These are phyloP conservation scores for Calonectria pauciramosa DNA, from an alignment of 2,329 filamentous ascomycete species.

Conservation along the genomic window DNA sequence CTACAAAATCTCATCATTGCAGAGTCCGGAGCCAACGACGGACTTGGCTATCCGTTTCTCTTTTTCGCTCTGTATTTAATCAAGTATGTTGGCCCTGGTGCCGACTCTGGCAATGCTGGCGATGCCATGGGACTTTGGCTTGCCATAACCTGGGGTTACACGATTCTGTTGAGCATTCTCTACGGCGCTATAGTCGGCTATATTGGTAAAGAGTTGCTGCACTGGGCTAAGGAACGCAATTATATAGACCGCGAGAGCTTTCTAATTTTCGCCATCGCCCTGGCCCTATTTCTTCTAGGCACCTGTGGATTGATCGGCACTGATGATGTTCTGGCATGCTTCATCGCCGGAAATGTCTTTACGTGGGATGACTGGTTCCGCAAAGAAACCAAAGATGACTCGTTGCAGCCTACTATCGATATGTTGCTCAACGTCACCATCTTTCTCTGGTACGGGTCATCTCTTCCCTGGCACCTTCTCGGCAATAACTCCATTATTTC, in stretches of 20 bases:
- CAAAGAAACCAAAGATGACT: conserved; percentile 88
- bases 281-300: conserved; percentile 88
- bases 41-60: conserved; percentile 88
- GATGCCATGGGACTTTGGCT: conserved; percentile 86
- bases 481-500: conserved; percentile 76
- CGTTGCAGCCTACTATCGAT: conserved; percentile 92
- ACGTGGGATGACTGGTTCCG: conserved; percentile 97
- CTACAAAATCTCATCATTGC: conserved; percentile 85
- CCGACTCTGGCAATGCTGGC: conserved; percentile 69
- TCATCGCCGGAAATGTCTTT: conserved; percentile 91
- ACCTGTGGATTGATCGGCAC: conserved; percentile 90
- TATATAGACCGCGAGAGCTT: conserved; percentile 92
- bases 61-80: conserved; percentile 90
- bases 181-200: conserved; percentile 86
- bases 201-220: conserved; percentile 84
- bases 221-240: conserved; percentile 84
- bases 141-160: conserved; percentile 87
- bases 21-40: conserved; percentile 91
- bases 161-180: conserved; percentile 80
- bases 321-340: conserved; percentile 92
- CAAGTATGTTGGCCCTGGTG: conserved; percentile 76
- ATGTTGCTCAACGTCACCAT: conserved; percentile 92
- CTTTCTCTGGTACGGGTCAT: conserved; percentile 92
- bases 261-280: conserved; percentile 85
- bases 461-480: conserved; percentile 85